A percentile compares a stretch with the other conserved stretches of the same genome.
Conservation (phyloP, 306 rosid species). For the Myrica gale region DNA sequence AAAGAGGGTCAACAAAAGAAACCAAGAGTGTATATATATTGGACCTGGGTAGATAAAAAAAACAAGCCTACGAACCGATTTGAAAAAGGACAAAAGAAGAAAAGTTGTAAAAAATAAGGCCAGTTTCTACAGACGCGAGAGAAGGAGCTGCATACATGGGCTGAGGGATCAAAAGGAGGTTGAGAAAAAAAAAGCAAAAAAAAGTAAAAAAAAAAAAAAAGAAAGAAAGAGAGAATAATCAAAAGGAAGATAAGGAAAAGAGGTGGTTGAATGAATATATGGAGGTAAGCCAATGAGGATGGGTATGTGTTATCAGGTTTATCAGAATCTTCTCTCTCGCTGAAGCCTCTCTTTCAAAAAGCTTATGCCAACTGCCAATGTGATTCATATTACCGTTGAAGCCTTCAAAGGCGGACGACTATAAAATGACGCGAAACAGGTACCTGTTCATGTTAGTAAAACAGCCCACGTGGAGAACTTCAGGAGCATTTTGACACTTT, state of each 20-base stretch:
- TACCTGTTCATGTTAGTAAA: constrained; percentile 32
- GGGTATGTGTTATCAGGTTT: constrained; percentile 8
- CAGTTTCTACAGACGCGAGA: background rate
- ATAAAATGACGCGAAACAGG: background rate
- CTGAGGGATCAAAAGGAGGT: too few species aligned
- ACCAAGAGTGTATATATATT: background rate
- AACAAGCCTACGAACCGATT: too few species aligned
- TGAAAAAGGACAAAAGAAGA: background rate
- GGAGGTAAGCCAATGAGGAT: constrained; percentile 12
- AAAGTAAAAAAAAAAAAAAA: too few species aligned
- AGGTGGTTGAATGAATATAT: background rate
- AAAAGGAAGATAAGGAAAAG: constrained; percentile 1
- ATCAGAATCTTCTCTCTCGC: background rate
- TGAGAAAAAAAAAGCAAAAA: too few species aligned
- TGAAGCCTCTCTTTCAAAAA: background rate
- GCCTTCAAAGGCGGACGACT: constrained; percentile 45
- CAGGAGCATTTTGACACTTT: too few species aligned
- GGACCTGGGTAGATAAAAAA: too few species aligned
- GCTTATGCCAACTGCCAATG: constrained; percentile 29
- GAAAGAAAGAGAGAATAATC: background rate
- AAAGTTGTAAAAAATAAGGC: background rate
- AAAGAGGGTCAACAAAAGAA: constrained; percentile 24
- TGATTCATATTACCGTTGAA: constrained; percentile 45
- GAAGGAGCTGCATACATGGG: background rate
- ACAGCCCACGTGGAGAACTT: constrained; percentile 19